Base-by-base conservation (phyloP, 805 yeast genomes). In the Ogataea paradorogensis region DNA sequence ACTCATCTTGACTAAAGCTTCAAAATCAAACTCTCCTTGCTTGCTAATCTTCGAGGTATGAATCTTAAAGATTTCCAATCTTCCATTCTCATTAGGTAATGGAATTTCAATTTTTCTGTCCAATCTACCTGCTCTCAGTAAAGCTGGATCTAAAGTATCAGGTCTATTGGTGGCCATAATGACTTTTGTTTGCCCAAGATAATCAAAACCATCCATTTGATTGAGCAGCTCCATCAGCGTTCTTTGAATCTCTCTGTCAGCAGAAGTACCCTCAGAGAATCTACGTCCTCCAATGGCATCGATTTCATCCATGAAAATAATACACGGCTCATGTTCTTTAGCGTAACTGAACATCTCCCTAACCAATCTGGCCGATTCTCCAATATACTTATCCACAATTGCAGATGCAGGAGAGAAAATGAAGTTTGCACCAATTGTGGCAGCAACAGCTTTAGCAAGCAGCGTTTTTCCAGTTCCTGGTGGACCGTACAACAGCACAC, bases 91-190 rank as follows among this genome's bases (percentile, higher is more conserved):
- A 62, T 91, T 91, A 13, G 99, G 98, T 59, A 91, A 73, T 26
- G 93, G 87, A 50, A 91, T 93, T 68, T 91, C 99, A 55, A 91
- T 87, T 65, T 91, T 91, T 61, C 98, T 79, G 67, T 91, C 99
- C 61, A 91, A 78, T 70, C 99, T 82, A 52, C 99, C 99, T 2
- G 99, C 96, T 71, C 99, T 85, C 55, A 91, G 74, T 53, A 91
- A 73, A 4, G 99, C 99, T 10, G 99, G 99, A 65, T 91, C 99
- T 50, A 91, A 73, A 9, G 98, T 93, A 61, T 91, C 99, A 9
- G 99, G 99, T 68, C 99, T 80, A 66, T 91, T 91, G n/a, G 99
- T 91, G 24, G 99, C 99, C 99, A 91, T 91, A 57, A 91, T 91
- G 38, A 91, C 89, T 69, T 91, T 91, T 2, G 99, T 91, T 65